Evolutionary conservation across 2,329 filamentous ascomycete genomes (phyloP), one percentile per base, ranked within the genome.

Genomic region (Penicillium hesseltinei): DNA sequence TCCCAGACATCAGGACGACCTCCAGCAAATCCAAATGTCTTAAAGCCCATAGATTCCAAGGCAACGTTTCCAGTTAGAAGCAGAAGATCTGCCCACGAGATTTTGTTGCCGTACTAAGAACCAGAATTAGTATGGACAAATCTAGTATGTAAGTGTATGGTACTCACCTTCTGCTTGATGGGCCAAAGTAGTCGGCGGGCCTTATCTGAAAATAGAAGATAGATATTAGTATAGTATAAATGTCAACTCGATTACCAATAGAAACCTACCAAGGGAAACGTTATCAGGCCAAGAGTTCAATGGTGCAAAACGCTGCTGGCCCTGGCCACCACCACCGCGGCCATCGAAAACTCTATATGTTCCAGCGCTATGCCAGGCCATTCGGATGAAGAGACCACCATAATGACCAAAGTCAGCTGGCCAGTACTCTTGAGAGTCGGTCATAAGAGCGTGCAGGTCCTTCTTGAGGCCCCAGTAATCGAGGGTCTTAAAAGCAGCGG

Each of bases 211-310:
- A 27, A 23, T 4, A 21, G 9, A 15, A 29, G 10, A 25, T 9
- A 19, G 2, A 19, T 17, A n/a, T 56, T 8, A 56, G 53, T 15
- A 31, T 44, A 3, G n/a, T 21, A 11, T 13, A 17, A n/a, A n/a
- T 29, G 4, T 2, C 13, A 19, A 0, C 15, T n/a, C n/a, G 10
- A n/a, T 9, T 15, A n/a, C 6, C 2, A 13, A 6, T 38, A 3
- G 5, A 10, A 21, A 51, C 47, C 4, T 13, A 56, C 53, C 53
- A 53, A 92, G 82, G 66, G 81, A 86, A 69, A 85, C 87, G 65
- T 92, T 92, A 77, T 92, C 89, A 42, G 89, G 89, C 89, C 89
- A 92, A 79, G 85, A 86, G 82, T 91, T 91, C 71, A 92, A 84
- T 6, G 89, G 89, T 52, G 89, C 88, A 67, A 92, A 92, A 40